Base-by-base conservation (phyloP, 1,139 yeast genomes). In the Sugiyamaella pinicola region DNA sequence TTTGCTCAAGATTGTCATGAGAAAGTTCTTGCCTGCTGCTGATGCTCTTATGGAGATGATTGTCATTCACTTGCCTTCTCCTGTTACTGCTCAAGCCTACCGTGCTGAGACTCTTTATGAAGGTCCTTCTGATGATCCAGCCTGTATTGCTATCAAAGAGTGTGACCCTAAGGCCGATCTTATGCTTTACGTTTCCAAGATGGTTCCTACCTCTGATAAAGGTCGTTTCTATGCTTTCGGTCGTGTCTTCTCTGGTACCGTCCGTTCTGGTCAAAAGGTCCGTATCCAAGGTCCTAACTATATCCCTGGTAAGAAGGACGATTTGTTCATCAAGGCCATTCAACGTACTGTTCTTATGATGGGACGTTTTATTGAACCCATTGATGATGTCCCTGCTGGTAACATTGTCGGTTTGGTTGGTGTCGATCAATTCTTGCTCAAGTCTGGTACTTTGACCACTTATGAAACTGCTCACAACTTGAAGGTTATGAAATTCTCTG, bases 201-300 rank as follows among this genome's bases (percentile, higher is more conserved):
- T 93, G 99, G 98, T 93, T 70, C 99, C 99, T 79, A 93, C 99
- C 74, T 91, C 98, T 70, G 99, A 93, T 80, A 93, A 91, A 85
- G 99, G 99, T 85, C 91, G 99, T 84, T 93, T 93, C 96, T 93
- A 90, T 86, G 99, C 99, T 74, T 93, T 93, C 82, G 99, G 99
- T 79, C 95, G 99, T 85, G 98, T 93, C 77, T 93, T 93, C 83
- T 87, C 98, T 70, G 99, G 99, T 90, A 93, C 98, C 73, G 97
- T 93, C 72, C 87, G 80, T 77, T 88, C 97, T 71, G 99, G 99
- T 80, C 91, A 86, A 84, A 93, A 93, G 88, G 96, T 93, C 74
- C 88, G 99, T 84, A 93, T 93, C 74, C 99, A 93, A 84, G 99
- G 99, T 81, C 99, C 98, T 76, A 91, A 91, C 96, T 93, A 89